Conservation (phyloP, 768 basidiomycete species). For the Favolaschia claudopus region DNA sequence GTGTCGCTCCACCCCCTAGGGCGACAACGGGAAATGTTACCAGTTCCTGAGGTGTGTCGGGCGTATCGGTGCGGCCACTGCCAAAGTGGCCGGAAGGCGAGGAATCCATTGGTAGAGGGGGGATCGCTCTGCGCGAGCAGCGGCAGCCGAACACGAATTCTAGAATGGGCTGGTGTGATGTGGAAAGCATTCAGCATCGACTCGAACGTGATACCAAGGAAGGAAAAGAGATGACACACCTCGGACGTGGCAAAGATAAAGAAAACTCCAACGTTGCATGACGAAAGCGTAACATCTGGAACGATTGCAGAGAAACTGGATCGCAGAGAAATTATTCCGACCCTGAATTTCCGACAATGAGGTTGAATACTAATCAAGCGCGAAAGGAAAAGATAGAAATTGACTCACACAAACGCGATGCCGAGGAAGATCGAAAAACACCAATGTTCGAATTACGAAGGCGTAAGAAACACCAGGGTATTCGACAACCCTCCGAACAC, state of each 20-base stretch:
- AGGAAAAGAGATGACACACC: not conserved
- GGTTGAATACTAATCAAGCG: not conserved
- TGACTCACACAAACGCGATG: not conserved
- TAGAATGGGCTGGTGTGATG: slow-evolving; percentile 8
- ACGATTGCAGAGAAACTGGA: not conserved
- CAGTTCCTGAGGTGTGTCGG: no score
- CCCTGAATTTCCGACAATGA: not conserved
- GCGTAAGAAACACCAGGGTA: not conserved
- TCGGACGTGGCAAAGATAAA: not conserved
- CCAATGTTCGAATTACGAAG: not conserved
- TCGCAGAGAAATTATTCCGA: not conserved
- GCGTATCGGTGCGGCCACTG: no score
- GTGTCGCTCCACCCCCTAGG: no score
- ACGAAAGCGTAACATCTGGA: not conserved
- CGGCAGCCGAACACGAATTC: slow-evolving; percentile 16
- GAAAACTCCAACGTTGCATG: not conserved
- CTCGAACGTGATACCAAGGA: not conserved
- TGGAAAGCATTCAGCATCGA: not conserved
- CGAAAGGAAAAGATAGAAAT: not conserved
- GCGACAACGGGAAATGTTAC: no score
- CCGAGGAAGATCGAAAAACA: not conserved
- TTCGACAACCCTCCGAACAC: not conserved
- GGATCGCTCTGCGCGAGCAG: not conserved
- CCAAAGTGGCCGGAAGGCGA: no score
- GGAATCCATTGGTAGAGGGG: no score